Percentiles rank a stretch among this genome's conserved stretches.
Evolutionary conservation across 352 stramenopile genomes (phyloP).

Genomic region (Phytophthora hybrid): DNA sequence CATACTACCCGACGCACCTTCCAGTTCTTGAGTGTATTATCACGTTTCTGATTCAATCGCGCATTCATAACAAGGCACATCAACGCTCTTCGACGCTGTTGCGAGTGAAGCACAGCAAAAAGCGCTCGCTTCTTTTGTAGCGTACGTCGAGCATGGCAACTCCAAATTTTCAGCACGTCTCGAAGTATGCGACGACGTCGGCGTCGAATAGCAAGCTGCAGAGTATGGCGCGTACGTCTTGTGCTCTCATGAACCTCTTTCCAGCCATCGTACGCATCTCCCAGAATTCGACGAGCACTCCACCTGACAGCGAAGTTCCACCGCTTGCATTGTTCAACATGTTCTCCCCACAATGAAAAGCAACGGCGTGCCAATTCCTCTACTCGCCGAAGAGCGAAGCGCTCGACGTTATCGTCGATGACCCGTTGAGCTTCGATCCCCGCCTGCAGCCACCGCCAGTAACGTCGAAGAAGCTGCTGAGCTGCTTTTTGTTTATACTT

Average conservation of each 20-base stretch:
- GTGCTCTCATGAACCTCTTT: constrained; percentile 17
- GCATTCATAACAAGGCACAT: constrained; percentile 2
- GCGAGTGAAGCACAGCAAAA: constrained; percentile 15
- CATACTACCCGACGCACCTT: constrained; percentile 28
- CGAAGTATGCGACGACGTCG: constrained; percentile 27
- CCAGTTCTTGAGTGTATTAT: constrained; percentile 21
- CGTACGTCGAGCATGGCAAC: neutral
- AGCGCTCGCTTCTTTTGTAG: constrained; percentile 20
- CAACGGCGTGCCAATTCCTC: constrained; percentile 2
- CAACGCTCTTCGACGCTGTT: constrained; percentile 28
- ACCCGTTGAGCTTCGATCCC: constrained; percentile 18
- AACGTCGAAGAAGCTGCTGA: constrained; percentile 21
- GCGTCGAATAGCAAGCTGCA: constrained; percentile 28
- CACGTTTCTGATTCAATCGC: constrained; percentile 7
- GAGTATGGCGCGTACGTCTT: constrained; percentile 14
- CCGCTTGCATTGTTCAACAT: constrained; percentile 24
- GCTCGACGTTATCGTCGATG: constrained; percentile 12
- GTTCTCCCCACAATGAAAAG: constrained; percentile 27
- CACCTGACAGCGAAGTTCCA: constrained; percentile 38
- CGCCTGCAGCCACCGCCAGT: constrained; percentile 27
- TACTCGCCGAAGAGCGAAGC: constrained; percentile 6
- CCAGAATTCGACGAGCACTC: constrained; percentile 26
- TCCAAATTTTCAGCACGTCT: constrained; percentile 23
- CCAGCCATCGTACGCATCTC: constrained; percentile 32
- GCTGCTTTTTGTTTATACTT: constrained; percentile 19